A percentile compares a stretch with the other conserved stretches of the same genome.
Evolutionary conservation across 2,329 filamentous ascomycete species (phyloP).

Genomic region (Talaromyces funiculosus): DNA sequence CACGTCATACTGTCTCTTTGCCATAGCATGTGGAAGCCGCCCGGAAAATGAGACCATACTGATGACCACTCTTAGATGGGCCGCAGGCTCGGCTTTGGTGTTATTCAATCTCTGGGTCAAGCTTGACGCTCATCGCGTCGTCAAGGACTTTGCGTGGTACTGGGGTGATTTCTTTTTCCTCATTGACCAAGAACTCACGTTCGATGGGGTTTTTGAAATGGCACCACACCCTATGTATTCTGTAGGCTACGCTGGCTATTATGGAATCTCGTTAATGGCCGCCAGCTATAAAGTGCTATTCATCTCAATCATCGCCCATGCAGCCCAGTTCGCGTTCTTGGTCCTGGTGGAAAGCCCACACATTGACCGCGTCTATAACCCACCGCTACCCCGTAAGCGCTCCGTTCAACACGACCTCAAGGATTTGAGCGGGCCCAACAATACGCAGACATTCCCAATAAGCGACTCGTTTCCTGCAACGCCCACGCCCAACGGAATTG

Average conservation of each 20-base stretch:
- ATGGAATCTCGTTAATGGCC: conserved; percentile 96
- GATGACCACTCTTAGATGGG: conserved; percentile 71
- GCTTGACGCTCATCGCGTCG: conserved; percentile 91
- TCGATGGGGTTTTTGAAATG: conserved; percentile 98
- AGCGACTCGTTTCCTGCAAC: conserved; percentile 11
- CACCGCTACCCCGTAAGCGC: conserved; percentile 65
- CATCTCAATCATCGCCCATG: conserved; percentile 92
- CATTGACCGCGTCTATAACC: conserved; percentile 96
- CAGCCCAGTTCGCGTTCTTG: conserved; percentile 90
- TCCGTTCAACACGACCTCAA: conserved; percentile 23
- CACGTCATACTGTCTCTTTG: conserved; percentile 92
- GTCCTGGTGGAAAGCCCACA: conserved; percentile 91
- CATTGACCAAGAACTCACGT: conserved; percentile 94
- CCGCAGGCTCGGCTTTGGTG: conserved; percentile 68
- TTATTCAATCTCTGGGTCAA: conserved; percentile 98
- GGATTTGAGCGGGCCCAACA: not conserved
- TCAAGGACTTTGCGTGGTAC: conserved; percentile 99
- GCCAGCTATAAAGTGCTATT: conserved; percentile 96
- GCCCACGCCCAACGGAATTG: conserved; percentile 11
- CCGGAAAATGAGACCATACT: conserved; percentile 66
- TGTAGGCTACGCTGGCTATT: conserved; percentile 95
- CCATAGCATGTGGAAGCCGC: conserved; percentile 73
- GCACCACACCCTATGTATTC: conserved; percentile 99
- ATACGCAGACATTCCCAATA: conserved; percentile 6
- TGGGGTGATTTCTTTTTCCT: conserved; percentile 99